phyloP scores from a whole-genome alignment of 495 filamentous ascomycete genomes.

The Penicillium pulvis region DNA sequence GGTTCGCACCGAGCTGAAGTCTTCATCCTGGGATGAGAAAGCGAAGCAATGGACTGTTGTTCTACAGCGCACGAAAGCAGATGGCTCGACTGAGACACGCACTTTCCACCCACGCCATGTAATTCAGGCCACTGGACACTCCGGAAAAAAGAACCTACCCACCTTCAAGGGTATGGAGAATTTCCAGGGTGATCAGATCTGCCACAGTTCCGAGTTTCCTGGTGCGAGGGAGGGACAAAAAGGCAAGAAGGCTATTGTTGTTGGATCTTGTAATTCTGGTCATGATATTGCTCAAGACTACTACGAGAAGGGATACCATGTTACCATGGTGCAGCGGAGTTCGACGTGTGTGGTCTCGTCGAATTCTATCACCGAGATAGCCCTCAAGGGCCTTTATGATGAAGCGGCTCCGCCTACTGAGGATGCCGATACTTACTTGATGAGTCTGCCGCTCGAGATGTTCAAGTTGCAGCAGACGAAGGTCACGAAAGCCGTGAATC shows the following conservation, averaged over 20 bases:
- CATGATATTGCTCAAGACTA: constrained; percentile 86
- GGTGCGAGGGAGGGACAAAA: constrained; percentile 52
- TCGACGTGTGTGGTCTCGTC: constrained; percentile 70
- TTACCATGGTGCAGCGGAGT: constrained; percentile 82
- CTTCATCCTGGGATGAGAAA: constrained; percentile 53
- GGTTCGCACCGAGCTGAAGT: constrained; percentile 57
- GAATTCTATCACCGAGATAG: constrained; percentile 52
- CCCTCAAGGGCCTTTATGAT: constrained; percentile 61
- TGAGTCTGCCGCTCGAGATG: constrained; percentile 56
- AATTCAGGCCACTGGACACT: constrained; percentile 72
- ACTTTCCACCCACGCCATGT: constrained; percentile 67
- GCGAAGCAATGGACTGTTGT: constrained; percentile 62
- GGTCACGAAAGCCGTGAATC: constrained; percentile 45
- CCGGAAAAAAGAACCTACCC: constrained; percentile 68
- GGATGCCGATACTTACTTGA: constrained; percentile 63
- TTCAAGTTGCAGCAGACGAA: constrained; percentile 61
- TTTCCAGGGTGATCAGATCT: constrained; percentile 57
- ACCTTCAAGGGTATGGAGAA: constrained; percentile 59
- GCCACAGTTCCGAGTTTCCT: constrained; percentile 70
- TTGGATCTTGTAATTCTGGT: constrained; percentile 79
- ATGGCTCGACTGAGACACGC: constrained; percentile 54
- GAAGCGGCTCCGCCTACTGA: constrained; percentile 58
- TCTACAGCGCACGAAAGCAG: constrained; percentile 49
- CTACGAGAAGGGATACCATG: constrained; percentile 77
- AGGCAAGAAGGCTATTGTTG: constrained; percentile 70